These are phyloP conservation scores for Suhomyces guaymorum DNA, from an alignment of 1,139 yeast species.

Conservation along the genomic window DNA sequence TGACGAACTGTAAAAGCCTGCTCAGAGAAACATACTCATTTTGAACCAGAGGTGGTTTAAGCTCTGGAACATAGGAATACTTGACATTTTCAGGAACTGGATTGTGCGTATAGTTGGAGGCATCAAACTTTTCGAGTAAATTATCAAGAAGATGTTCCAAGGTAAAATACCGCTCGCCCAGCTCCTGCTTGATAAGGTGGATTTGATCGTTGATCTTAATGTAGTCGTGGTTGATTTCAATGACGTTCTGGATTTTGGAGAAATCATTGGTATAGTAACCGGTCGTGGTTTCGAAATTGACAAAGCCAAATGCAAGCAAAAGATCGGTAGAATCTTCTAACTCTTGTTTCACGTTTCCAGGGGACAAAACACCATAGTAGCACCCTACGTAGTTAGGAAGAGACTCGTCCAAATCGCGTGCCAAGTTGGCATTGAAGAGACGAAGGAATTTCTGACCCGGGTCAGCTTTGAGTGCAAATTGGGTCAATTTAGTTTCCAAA, in stretches of 20 bases:
- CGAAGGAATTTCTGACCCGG: slow-evolving; percentile 23
- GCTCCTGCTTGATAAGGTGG: slow-evolving; percentile 22
- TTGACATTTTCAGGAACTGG: slow-evolving; percentile 13
- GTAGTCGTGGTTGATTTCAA: slow-evolving; percentile 40
- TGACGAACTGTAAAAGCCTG: slow-evolving; percentile 33
- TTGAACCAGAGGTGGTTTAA: not conserved
- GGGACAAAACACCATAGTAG: slow-evolving; percentile 50
- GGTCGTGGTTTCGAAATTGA: slow-evolving; percentile 55
- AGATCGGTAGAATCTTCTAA: slow-evolving; percentile 46
- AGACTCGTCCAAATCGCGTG: slow-evolving; percentile 63
- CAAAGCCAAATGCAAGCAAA: slow-evolving; percentile 52
- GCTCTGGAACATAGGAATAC: slow-evolving; percentile 10
- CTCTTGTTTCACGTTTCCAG: slow-evolving; percentile 23
- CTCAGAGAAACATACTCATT: slow-evolving; percentile 16
- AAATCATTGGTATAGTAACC: slow-evolving; percentile 37
- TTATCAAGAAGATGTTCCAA: slow-evolving; percentile 17
- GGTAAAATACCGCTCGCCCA: slow-evolving; percentile 19
- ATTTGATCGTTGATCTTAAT: slow-evolving; percentile 29
- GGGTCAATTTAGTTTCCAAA: slow-evolving; percentile 39
- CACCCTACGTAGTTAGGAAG: slow-evolving; percentile 61
- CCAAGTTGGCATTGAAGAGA: slow-evolving; percentile 42
- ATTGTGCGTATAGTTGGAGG: slow-evolving; percentile 7
- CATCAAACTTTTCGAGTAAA: slow-evolving; percentile 13
- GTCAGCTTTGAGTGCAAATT: slow-evolving; percentile 44
- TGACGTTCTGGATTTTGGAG: slow-evolving; percentile 23